phyloP scores from a whole-genome alignment of 441 rosid genomes.

The Eutrema salsugineum region DNA sequence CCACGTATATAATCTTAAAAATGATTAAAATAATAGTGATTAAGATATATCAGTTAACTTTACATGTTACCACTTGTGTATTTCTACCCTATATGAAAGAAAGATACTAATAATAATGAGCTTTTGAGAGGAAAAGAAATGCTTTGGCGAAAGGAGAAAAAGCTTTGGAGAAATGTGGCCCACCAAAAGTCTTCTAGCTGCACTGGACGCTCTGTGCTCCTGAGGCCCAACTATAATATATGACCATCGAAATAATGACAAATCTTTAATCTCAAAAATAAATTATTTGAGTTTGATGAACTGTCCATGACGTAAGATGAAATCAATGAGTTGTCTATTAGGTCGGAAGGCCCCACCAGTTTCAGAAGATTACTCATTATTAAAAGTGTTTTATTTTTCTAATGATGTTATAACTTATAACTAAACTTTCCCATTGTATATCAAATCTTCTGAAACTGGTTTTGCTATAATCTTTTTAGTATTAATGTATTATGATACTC shows the following conservation, averaged over 20 bases:
- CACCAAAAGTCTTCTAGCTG: neutral
- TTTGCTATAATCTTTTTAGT: too few species aligned
- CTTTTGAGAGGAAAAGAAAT: neutral
- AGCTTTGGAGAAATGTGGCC: neutral
- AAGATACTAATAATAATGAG: neutral
- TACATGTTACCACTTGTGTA: neutral
- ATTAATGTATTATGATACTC: neutral
- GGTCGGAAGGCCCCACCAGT: slow-evolving; percentile 23
- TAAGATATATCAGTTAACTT: neutral
- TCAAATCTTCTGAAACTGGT: too few species aligned
- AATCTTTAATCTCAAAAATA: neutral
- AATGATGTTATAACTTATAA: neutral
- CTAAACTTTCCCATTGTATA: neutral
- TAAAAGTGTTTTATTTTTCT: slow-evolving; percentile 5
- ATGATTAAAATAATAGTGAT: neutral
- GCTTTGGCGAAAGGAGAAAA: neutral
- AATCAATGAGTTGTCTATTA: slow-evolving; percentile 33
- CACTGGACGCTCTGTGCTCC: too few species aligned
- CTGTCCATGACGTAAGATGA: slow-evolving; percentile 30
- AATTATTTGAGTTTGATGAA: slow-evolving; percentile 18
- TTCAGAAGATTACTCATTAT: slow-evolving; percentile 20
- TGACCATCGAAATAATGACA: neutral
- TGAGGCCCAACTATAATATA: neutral
- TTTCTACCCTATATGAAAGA: neutral
- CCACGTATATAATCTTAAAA: too few species aligned